Base-by-base conservation (phyloP, 2,329 filamentous ascomycete species). In the Stachybotrys chlorohalonatus region DNA sequence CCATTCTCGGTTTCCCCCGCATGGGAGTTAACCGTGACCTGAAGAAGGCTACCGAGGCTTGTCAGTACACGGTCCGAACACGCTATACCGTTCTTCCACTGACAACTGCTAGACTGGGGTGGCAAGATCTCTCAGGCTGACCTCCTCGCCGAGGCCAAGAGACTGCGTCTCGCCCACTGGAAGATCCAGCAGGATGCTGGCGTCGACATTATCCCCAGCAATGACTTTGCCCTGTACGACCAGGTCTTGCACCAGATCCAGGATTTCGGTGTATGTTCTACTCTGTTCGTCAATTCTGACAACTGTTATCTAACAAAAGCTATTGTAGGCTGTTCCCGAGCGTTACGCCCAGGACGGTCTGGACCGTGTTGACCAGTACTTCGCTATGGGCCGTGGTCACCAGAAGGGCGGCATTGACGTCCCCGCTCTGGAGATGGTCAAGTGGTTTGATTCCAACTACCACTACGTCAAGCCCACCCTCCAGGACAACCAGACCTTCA, bases 401-500 rank as follows among this genome's bases (percentile, higher is more conserved):
- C 94, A 99, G 80, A 95, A 90, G 85, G 84, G 86, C 70, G 84
- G 89, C 74, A 82, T 97, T 66, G 94, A 99, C 75, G 94, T 97
- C 63, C 90, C 93, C 66, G 84, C 82, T 70, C 80, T 96, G 76
- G 94, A 99, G 84, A 99, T 99, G 94, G 94, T 99, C 68, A 99
- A 99, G 84, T 99, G 94, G 94, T 99, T 99, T 73, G 94, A 99
- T 83, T 96, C 91, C 63, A 99, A 99, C 88, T 99, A 99, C 87
- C 94, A 97, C 84, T 99, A 99, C 76, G 94, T 97, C 79, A 97
- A 97, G 86, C 94, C 94, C 62, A 96, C 94, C 60, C 85, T 99
- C 64, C 91, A 96, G 78, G 87, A 96, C 79, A 88, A 89, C 83
- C 94, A 99, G 84, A 86, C 83, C 70, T 99, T 99, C 86, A 92